A percentile compares a stretch with the other conserved stretches of the same genome.
These are phyloP conservation scores for Trichoderma sp. DNA, from an alignment of 2,329 filamentous ascomycete species.

Conservation along the genomic window DNA sequence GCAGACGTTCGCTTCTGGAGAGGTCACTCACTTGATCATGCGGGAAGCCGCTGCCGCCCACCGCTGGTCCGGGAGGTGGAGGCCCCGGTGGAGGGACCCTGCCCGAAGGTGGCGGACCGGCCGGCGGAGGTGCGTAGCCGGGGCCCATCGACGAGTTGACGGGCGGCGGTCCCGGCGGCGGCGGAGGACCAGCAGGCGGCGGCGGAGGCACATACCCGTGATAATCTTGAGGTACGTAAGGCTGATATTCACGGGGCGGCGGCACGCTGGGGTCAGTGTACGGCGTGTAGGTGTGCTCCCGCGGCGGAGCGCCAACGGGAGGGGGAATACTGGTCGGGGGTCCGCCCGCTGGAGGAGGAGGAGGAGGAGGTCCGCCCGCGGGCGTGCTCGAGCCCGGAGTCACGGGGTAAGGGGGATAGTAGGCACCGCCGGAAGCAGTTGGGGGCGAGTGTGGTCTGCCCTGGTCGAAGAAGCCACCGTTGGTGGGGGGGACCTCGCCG, in stretches of 20 bases:
- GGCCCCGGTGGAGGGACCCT: constrained; percentile 38
- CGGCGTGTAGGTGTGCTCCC: no score
- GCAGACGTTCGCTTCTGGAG: constrained; percentile 37
- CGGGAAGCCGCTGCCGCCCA: constrained; percentile 40
- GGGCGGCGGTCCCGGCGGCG: constrained; percentile 25
- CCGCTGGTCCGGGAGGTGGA: constrained; percentile 39
- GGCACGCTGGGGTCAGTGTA: no score
- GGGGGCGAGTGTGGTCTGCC: constrained; percentile 50
- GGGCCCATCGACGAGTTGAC: constrained; percentile 11
- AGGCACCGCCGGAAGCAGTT: constrained; percentile 55
- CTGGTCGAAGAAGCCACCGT: constrained; percentile 43
- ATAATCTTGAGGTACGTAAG: constrained; percentile 50
- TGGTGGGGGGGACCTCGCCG: constrained; percentile 15
- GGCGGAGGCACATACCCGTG: constrained; percentile 46
- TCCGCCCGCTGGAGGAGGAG: constrained; percentile 33
- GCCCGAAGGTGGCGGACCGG: constrained; percentile 37
- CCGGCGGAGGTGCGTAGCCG: constrained; percentile 32
- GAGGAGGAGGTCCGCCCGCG: constrained; percentile 36
- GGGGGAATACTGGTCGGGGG: constrained; percentile 29
- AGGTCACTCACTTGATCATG: constrained; percentile 51
- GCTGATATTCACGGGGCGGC: constrained; percentile 41
- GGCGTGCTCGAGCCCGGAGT: constrained; percentile 33
- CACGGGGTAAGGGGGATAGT: constrained; percentile 48
- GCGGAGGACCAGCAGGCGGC: constrained; percentile 40
- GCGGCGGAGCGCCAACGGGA: neutral